Evolutionary conservation across 202 grass and related monocot species (phyloP).

Genomic region (Schoenoplectus tabernaemontani): DNA sequence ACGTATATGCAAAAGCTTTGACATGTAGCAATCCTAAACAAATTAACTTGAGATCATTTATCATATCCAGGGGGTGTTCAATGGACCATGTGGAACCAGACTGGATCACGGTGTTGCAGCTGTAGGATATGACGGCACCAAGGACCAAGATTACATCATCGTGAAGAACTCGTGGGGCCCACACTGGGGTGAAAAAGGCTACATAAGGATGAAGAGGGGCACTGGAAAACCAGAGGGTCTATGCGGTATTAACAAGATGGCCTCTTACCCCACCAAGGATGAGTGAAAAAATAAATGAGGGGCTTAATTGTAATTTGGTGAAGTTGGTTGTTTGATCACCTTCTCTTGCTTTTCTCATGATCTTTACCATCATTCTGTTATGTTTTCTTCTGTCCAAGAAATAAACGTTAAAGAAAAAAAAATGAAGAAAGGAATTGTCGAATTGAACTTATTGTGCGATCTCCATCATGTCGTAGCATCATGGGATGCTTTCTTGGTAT

Average conservation of each 20-base stretch:
- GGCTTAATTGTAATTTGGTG: conserved; percentile 4
- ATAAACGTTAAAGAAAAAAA: no score
- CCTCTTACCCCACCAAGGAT: conserved; percentile 73
- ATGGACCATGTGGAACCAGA: conserved; percentile 48
- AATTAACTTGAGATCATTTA: neutral
- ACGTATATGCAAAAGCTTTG: neutral
- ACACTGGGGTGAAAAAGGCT: conserved; percentile 71
- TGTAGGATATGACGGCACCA: conserved; percentile 44
- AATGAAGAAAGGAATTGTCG: no score
- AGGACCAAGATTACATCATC: conserved; percentile 61
- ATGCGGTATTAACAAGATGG: conserved; percentile 93
- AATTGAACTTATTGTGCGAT: no score
- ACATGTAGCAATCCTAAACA: neutral
- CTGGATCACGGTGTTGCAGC: conserved; percentile 71
- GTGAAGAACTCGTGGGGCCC: conserved; percentile 85
- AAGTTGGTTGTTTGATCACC: conserved; percentile 13
- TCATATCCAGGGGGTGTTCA: conserved; percentile 48
- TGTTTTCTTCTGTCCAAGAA: neutral
- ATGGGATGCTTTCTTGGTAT: no score
- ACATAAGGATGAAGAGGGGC: conserved; percentile 78
- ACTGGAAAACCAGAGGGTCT: conserved; percentile 39
- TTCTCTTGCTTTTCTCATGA: neutral
- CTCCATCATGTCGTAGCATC: no score
- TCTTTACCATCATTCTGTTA: neutral
- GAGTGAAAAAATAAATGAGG: conserved; percentile 12